Evolutionary conservation across 805 yeast genomes (phyloP).

Genomic region (Allodekkera sacchari): DNA sequence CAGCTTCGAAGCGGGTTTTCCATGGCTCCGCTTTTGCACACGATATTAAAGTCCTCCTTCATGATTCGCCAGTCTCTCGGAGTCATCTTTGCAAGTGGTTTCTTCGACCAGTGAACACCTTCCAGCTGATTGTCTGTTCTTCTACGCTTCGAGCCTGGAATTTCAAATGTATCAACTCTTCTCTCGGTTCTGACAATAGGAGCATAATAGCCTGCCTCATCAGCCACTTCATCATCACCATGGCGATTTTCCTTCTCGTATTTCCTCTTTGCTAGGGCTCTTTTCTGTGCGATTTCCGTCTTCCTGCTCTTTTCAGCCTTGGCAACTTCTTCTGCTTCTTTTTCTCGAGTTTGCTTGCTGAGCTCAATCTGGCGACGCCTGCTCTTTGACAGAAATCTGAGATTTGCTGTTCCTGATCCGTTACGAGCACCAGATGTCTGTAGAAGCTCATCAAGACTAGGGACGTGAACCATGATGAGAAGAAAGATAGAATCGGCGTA

Average conservation of each 20-base stretch:
- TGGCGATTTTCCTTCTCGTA: not conserved
- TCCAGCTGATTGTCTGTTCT: not conserved
- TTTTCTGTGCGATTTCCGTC: conserved; percentile 3
- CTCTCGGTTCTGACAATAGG: conserved; percentile 27
- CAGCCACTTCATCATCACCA: conserved; percentile 51
- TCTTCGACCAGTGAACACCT: conserved; percentile 59
- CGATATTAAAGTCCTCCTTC: conserved; percentile 67
- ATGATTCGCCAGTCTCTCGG: conserved; percentile 86
- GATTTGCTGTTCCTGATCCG: not conserved
- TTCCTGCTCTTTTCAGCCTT: conserved; percentile 5
- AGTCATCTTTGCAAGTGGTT: conserved; percentile 56
- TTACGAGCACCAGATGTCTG: too few species aligned
- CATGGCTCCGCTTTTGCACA: conserved; percentile 40
- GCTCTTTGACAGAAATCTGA: conserved; percentile 35
- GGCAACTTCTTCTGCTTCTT: conserved; percentile 4
- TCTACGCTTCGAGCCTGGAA: conserved; percentile 6
- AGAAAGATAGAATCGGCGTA: too few species aligned
- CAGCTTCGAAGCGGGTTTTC: conserved; percentile 65
- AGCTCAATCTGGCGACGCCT: conserved; percentile 31
- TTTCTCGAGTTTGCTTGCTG: conserved; percentile 11
- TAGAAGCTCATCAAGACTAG: too few species aligned
- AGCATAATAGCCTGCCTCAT: conserved; percentile 41
- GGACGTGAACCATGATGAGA: too few species aligned
- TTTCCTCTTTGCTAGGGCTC: not conserved
- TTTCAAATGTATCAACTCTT: conserved; percentile 10